These are phyloP conservation scores for Podila epicladia DNA, from an alignment of 192 early-diverging fungal species.

Conservation along the genomic window DNA sequence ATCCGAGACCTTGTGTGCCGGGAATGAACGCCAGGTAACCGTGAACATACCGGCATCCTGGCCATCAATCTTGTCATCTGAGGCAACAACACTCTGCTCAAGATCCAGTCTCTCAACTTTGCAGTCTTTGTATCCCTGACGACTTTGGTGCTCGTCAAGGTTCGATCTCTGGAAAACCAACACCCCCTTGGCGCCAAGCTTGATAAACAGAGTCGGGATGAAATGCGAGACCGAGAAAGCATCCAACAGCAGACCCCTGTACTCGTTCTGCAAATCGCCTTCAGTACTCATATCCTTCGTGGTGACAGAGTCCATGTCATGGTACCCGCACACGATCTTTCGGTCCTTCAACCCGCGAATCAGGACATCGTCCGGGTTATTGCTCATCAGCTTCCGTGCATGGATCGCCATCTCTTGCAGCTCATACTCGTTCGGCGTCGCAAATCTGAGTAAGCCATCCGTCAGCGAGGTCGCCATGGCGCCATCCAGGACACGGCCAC, in stretches of 20 bases:
- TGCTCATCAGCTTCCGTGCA: conserved; percentile 39
- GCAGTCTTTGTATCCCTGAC: background rate
- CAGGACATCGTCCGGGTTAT: conserved; percentile 21
- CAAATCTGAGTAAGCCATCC: conserved; percentile 54
- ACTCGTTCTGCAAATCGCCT: background rate
- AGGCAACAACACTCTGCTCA: background rate
- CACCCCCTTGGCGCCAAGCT: conserved; percentile 73
- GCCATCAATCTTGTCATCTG: background rate
- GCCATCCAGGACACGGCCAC: conserved; percentile 54
- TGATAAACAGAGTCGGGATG: conserved; percentile 71
- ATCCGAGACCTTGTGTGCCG: conserved; percentile 27
- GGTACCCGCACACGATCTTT: conserved; percentile 5
- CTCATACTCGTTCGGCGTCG: conserved; percentile 83
- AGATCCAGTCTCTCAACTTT: background rate
- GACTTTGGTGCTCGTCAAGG: background rate
- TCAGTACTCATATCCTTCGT: background rate
- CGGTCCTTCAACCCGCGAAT: conserved; percentile 13
- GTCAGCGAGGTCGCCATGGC: conserved; percentile 26
- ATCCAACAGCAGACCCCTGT: conserved; percentile 10
- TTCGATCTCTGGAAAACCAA: conserved; percentile 40
- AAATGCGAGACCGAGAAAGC: conserved; percentile 55
- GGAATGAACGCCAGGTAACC: conserved; percentile 41
- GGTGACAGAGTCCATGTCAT: background rate
- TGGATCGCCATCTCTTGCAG: conserved; percentile 63
- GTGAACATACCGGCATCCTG: background rate